phyloP scores from a whole-genome alignment of 1,139 yeast species.

The Nakaseomyces uthaithaninus region DNA sequence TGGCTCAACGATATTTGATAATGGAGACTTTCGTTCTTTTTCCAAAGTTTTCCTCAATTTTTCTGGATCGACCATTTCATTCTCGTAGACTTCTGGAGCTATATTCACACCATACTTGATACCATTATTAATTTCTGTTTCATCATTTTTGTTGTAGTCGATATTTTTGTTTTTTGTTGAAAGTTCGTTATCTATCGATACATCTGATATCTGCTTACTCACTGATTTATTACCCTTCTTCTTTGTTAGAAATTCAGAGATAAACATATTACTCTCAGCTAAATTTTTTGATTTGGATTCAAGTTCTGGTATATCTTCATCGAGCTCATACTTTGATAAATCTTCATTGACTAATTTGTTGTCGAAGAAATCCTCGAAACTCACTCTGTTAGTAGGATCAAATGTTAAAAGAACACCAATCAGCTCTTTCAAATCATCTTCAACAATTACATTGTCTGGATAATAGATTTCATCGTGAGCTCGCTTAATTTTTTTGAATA shows the following conservation, averaged over 20 bases:
- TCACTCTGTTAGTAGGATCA: slow-evolving; percentile 80
- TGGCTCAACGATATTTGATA: not conserved
- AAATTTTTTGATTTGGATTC: slow-evolving; percentile 60
- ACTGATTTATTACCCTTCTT: not conserved
- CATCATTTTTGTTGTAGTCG: not conserved
- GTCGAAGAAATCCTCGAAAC: slow-evolving; percentile 77
- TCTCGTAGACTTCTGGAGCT: slow-evolving; percentile 4
- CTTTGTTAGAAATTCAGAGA: slow-evolving; percentile 57
- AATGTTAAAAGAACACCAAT: slow-evolving; percentile 71
- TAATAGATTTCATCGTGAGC: slow-evolving; percentile 70
- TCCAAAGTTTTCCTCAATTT: not conserved
- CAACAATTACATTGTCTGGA: slow-evolving; percentile 45
- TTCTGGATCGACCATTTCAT: slow-evolving; percentile 6
- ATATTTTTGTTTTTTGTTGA: not conserved
- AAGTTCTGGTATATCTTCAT: slow-evolving; percentile 34
- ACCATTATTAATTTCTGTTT: slow-evolving; percentile 3
- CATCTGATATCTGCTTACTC: not conserved
- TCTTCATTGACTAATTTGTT: slow-evolving; percentile 38
- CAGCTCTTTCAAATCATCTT: slow-evolving; percentile 52
- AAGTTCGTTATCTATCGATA: not conserved
- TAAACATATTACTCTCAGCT: slow-evolving; percentile 56
- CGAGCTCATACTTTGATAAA: slow-evolving; percentile 30
- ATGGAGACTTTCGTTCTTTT: not conserved
- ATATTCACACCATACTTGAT: slow-evolving; percentile 2
- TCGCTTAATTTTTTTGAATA: slow-evolving; percentile 74